Conservation (phyloP, 2,329 filamentous ascomycete species). For the Periconia sp. region DNA sequence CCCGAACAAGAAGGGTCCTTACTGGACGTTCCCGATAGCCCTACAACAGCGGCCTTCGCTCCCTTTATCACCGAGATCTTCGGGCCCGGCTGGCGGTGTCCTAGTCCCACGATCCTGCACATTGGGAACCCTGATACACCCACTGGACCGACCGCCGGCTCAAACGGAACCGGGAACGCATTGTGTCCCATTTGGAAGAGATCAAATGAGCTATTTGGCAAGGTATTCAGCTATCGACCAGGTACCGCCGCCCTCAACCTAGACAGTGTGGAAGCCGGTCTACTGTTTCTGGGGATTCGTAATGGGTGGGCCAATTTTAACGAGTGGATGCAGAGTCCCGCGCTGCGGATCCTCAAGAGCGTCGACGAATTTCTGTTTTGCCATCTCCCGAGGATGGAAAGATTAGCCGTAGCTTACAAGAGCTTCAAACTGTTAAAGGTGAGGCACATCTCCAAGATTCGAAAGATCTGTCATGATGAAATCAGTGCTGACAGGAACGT, state of each 20-base stretch:
- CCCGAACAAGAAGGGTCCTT: slow-evolving; percentile 17
- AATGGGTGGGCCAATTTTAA: slow-evolving; percentile 33
- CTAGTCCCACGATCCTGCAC: slow-evolving; percentile 37
- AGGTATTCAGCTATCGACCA: slow-evolving; percentile 27
- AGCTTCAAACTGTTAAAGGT: slow-evolving; percentile 43
- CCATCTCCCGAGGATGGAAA: slow-evolving; percentile 28
- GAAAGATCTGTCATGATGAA: not conserved
- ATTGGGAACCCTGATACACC: slow-evolving; percentile 25
- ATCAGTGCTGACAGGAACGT: slow-evolving; percentile 1
- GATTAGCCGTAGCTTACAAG: slow-evolving; percentile 38
- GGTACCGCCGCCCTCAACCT: slow-evolving; percentile 17
- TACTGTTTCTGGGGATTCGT: slow-evolving; percentile 37
- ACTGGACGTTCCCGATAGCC: slow-evolving; percentile 22
- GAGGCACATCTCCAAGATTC: not conserved
- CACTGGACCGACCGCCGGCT: not conserved
- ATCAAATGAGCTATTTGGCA: slow-evolving; percentile 38
- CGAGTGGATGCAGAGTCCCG: slow-evolving; percentile 38
- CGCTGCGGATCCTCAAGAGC: slow-evolving; percentile 33
- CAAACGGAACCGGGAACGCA: slow-evolving; percentile 7
- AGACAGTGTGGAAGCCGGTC: slow-evolving; percentile 28
- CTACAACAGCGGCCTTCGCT: slow-evolving; percentile 32
- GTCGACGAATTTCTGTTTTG: slow-evolving; percentile 38
- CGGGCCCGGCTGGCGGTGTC: slow-evolving; percentile 34
- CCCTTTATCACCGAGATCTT: slow-evolving; percentile 42
- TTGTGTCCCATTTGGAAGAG: slow-evolving; percentile 36